These are phyloP conservation scores for Alternaria panax DNA, from an alignment of 2,329 filamentous ascomycete species.

Conservation along the genomic window DNA sequence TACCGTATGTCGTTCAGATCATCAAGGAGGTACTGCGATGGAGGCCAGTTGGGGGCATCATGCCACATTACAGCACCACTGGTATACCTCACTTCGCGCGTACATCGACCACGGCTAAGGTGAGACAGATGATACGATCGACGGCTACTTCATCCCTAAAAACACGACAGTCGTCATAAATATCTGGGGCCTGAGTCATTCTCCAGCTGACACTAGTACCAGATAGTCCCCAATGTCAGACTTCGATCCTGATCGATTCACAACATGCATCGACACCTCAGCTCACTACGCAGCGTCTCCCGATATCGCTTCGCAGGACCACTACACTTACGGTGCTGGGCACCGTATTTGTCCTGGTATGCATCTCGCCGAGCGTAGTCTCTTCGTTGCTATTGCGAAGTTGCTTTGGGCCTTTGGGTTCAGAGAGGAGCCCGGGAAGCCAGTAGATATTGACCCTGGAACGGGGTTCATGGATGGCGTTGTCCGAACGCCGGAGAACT, in stretches of 20 bases:
- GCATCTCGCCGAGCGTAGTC: constrained; percentile 61
- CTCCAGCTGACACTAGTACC: constrained; percentile 32
- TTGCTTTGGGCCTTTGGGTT: constrained; percentile 61
- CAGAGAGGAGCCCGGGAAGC: constrained; percentile 5
- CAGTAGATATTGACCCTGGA: constrained; percentile 3
- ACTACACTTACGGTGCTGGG: constrained; percentile 60
- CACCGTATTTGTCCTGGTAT: constrained; percentile 60
- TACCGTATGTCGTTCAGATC: constrained; percentile 38
- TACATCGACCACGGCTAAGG: constrained; percentile 13
- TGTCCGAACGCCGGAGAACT: constrained; percentile 1
- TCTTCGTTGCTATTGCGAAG: constrained; percentile 50
- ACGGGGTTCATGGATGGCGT: constrained; percentile 4
- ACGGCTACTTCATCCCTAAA: constrained; percentile 46
- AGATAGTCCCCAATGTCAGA: neutral
- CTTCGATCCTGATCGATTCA: constrained; percentile 50
- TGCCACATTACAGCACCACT: neutral
- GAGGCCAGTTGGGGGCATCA: constrained; percentile 31
- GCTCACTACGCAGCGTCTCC: constrained; percentile 47
- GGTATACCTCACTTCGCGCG: neutral
- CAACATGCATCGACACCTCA: constrained; percentile 41
- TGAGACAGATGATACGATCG: constrained; percentile 52
- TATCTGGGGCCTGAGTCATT: constrained; percentile 29
- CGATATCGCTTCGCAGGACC: constrained; percentile 50
- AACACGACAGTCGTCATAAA: constrained; percentile 42
- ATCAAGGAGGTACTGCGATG: constrained; percentile 46